phyloP scores from a whole-genome alignment of 345 rosid species.

The Noccaea caerulescens region DNA sequence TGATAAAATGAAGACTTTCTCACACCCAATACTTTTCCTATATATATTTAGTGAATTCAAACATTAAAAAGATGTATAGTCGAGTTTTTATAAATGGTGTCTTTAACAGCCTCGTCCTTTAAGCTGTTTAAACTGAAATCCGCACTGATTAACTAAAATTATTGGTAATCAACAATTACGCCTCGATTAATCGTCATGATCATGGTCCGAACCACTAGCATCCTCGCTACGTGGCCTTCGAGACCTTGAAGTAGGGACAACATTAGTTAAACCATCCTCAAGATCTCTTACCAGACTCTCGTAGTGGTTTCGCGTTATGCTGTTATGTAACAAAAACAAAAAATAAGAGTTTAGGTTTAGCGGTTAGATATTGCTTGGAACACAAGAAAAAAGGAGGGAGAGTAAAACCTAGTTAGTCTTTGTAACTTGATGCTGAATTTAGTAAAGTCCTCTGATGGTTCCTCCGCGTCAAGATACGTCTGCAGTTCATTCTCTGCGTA shows the following conservation, averaged over 20 bases:
- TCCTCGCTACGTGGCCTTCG: slow-evolving; percentile 3
- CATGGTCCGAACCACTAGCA: slow-evolving; percentile 18
- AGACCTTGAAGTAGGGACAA: slow-evolving; percentile 37
- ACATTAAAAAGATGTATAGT: too few species aligned
- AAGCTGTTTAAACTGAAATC: neutral
- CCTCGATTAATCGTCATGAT: slow-evolving; percentile 5
- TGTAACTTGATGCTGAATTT: slow-evolving; percentile 64
- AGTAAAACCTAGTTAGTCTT: slow-evolving; percentile 62
- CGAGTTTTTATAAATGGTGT: too few species aligned
- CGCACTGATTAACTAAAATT: neutral
- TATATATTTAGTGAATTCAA: too few species aligned
- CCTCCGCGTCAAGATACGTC: slow-evolving; percentile 10
- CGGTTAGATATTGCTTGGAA: neutral
- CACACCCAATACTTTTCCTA: too few species aligned
- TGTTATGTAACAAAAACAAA: slow-evolving; percentile 39
- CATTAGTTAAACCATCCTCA: slow-evolving; percentile 70
- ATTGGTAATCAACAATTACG: neutral
- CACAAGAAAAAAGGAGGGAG: neutral
- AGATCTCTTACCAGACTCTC: slow-evolving; percentile 70
- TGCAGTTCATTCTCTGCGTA: neutral
- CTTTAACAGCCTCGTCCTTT: too few species aligned
- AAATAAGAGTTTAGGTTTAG: neutral
- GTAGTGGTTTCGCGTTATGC: slow-evolving; percentile 64
- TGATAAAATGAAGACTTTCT: neutral
- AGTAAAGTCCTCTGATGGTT: slow-evolving; percentile 51